phyloP scores from a whole-genome alignment of 2,329 filamentous ascomycete species.

The Hypomyces rosellus region DNA sequence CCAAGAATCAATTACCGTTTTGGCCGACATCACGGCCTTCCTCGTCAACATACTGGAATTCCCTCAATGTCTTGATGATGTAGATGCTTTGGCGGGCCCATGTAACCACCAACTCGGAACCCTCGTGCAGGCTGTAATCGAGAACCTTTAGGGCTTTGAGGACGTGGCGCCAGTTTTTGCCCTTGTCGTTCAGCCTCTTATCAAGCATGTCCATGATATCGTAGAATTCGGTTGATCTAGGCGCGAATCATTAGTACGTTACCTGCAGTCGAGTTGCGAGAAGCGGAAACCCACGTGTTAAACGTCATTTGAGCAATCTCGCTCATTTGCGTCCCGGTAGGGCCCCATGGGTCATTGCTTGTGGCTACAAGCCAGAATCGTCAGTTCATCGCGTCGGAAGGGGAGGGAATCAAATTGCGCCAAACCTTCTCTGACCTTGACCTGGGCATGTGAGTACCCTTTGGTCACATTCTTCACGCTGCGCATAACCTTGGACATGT shows the following conservation, averaged over 20 bases:
- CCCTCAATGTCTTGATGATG: conserved; percentile 95
- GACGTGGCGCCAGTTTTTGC: conserved; percentile 99
- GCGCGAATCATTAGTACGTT: not conserved
- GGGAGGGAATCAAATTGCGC: conserved; percentile 2
- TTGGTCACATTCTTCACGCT: conserved; percentile 99
- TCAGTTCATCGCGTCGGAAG: conserved; percentile 1
- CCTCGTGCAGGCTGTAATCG: conserved; percentile 96
- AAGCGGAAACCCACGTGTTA: conserved; percentile 66
- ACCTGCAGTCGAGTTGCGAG: not conserved
- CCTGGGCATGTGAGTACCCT: conserved; percentile 91
- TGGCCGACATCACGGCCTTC: conserved; percentile 93
- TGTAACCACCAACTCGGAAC: conserved; percentile 90
- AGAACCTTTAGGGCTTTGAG: conserved; percentile 95
- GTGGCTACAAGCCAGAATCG: conserved; percentile 58
- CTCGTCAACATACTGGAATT: conserved; percentile 95
- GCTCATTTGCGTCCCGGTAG: conserved; percentile 95
- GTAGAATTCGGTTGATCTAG: conserved; percentile 91
- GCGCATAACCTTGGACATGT: conserved; percentile 94
- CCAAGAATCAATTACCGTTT: conserved; percentile 61
- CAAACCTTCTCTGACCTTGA: conserved; percentile 96
- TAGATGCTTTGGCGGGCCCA: conserved; percentile 98
- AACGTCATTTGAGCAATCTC: conserved; percentile 98
- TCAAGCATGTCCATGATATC: conserved; percentile 99
- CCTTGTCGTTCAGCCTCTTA: conserved; percentile 97
- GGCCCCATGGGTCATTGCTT: conserved; percentile 98